Evolutionary conservation across 768 basidiomycete genomes (phyloP), one percentile per base, ranked within the genome.

Genomic region (Hypholoma sublateritium): DNA sequence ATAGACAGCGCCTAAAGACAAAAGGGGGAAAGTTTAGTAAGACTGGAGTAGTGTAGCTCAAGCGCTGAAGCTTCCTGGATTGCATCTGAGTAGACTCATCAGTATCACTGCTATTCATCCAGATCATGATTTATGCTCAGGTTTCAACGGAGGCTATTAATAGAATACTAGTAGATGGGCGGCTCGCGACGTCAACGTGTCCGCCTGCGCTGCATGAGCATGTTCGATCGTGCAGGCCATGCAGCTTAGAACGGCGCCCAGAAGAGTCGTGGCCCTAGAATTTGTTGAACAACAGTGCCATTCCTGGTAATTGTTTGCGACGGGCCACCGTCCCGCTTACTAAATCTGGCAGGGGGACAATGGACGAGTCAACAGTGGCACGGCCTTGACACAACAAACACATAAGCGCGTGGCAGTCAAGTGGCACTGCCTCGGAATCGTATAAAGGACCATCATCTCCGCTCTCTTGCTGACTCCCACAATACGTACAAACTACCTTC

Each of bases 351-450:
- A 28, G 36, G 39, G 42, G 7, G 46, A 53, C 43, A 45, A 49
- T 45, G 36, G 8, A 21, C 36, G 46, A 56, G 28, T 32, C n/a
- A 37, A 24, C 55, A 37, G 48, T 49, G 46, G 49, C 25, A 32
- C 28, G 28, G 28, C 28, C 28, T 32, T 41, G 39, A 41, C 39
- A 41, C 39, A 41, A 41, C 39, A 41, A 41, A 41, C 39, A 41
- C 39, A 41, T 41, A 41, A 41, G 39, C 39, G 50, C 35, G 35
- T 37, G 32, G 50, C 54, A 45, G 21, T 22, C 41, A 42, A 21
- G 53, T 45, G 53, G 53, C 53, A 53, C 53, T 21, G 53, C 53
- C 43, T 45, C 19, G 53, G 53, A 53, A 45, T 53, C 43, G n/a
- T 53, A 53, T 53, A 53, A 53, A 36, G 53, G 34, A 13, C 53